Conservation (phyloP, 352 stramenopile genomes). For the Pythium coloratum region DNA sequence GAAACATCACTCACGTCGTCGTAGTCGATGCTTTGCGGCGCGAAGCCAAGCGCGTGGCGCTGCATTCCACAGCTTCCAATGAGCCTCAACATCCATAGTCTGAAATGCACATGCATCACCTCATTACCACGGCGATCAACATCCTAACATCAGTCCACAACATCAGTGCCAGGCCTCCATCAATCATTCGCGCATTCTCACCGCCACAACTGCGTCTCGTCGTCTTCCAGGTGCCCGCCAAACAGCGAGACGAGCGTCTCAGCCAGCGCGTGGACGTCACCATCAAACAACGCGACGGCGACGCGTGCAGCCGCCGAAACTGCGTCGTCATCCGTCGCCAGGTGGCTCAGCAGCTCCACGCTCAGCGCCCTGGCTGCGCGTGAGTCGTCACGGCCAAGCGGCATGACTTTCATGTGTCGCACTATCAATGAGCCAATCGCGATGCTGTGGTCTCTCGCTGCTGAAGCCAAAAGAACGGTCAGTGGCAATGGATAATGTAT, state of each 20-base stretch:
- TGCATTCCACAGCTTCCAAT: not conserved
- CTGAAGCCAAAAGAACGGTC: conserved; percentile 12
- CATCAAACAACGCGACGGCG: conserved; percentile 11
- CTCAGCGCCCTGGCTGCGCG: conserved; percentile 11
- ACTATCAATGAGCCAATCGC: conserved; percentile 3
- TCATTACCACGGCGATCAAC: not conserved
- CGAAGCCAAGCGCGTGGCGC: conserved; percentile 12
- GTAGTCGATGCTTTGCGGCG: conserved; percentile 7
- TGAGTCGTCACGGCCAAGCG: not conserved
- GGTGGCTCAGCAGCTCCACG: conserved; percentile 6
- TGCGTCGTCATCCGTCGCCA: not conserved
- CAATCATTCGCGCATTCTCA: not conserved
- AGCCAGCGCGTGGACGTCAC: not conserved
- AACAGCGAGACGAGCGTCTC: conserved; percentile 1
- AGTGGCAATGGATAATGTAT: not conserved
- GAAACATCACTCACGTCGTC: conserved; percentile 3
- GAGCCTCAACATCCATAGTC: not conserved
- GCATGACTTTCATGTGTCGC: conserved; percentile 18
- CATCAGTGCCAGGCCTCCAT: not conserved
- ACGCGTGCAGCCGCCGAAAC: conserved; percentile 1
- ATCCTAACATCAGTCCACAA: not conserved
- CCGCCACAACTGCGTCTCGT: conserved; percentile 17
- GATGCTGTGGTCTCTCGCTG: not conserved
- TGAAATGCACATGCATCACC: not conserved
- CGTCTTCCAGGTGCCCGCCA: not conserved